Conservation (phyloP, 441 rosid species). For the Gossypium davidsonii region DNA sequence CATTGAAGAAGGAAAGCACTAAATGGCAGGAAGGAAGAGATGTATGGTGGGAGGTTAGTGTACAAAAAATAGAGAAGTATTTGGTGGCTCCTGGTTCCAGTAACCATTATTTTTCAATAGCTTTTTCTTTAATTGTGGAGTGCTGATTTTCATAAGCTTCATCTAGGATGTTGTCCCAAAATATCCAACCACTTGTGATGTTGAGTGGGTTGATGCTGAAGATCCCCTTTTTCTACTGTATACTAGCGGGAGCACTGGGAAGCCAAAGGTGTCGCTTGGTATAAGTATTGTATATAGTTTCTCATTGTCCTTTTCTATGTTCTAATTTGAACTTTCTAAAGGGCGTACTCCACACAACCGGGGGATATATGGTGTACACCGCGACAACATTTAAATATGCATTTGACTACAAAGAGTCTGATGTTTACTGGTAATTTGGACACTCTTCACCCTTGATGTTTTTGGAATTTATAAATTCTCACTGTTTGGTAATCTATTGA, state of each 20-base stretch:
- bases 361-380: conserved; percentile 95
- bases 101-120: neutral
- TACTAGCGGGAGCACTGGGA: conserved; percentile 98
- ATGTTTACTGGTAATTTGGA: conserved; percentile 71
- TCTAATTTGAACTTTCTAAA: conserved; percentile 25
- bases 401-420: conserved; percentile 86
- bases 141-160: neutral
- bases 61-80: neutral
- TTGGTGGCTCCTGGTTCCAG: neutral
- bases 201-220: conserved; percentile 99
- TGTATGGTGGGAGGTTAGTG: conserved; percentile 89
- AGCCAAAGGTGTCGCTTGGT: conserved; percentile 66
- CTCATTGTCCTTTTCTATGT: conserved; percentile 8
- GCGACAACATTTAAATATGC: conserved; percentile 98
- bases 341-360: conserved; percentile 98
- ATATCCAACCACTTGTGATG: conserved; percentile 72
- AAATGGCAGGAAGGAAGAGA: conserved; percentile 86
- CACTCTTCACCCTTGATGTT: conserved; percentile 13
- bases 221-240: conserved; percentile 92
- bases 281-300: neutral
- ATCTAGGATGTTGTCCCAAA: conserved; percentile 70
- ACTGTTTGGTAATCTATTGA: conserved; percentile 8
- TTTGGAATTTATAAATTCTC: conserved; percentile 6
- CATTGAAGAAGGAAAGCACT: conserved; percentile 63
- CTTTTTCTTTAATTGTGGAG: neutral